Base-by-base conservation (phyloP, 2,329 filamentous ascomycete genomes). In the Xylaria polymorpha region DNA sequence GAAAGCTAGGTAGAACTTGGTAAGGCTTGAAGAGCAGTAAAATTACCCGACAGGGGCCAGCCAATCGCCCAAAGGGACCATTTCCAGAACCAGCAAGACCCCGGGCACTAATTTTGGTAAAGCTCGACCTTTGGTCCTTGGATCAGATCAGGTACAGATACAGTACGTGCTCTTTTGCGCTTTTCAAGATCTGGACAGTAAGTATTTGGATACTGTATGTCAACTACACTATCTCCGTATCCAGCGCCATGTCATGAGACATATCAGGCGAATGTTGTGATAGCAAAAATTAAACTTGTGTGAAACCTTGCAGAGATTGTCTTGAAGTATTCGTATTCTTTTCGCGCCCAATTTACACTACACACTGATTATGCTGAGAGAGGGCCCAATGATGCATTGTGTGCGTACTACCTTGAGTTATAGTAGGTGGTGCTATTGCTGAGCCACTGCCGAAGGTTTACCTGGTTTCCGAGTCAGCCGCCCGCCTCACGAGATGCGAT, bases 41-140 rank as follows among this genome's bases (percentile, higher is more conserved):
- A 74, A 77, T 77, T 77, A 70, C 66, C 43, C 60, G 71, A 69
- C 74, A 74, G 68, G 76, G 76, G 58, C 68, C 15, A 35, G 18
- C 74, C 68, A 73, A 76, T 74, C 59, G 69, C 58, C 50, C 63
- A 18, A 15, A 9, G 58, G 37, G 59, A 58, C 55, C 61, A 41
- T 58, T 72, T 70, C 60, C 64, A 64, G 61, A 62, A 62, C 68
- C 64, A 72, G 72, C 61, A 73, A 70, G 37, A 59, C 63, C 20
- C 56, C 37, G 37, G 48, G 39, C 41, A 48, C 46, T 66, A 61
- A 50, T 56, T 55, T 29, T 32, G 37, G 43, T 63, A 66, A 48
- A 48, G 56, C 63, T 63, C 37, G 29, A 32, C 35, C 37, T 53
- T 22, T n/a, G 46, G 53, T 61, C 35, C 37, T 53, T 22, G 25